Conservation (phyloP, 257 asterid genomes). For the Penstemon newberryi region DNA sequence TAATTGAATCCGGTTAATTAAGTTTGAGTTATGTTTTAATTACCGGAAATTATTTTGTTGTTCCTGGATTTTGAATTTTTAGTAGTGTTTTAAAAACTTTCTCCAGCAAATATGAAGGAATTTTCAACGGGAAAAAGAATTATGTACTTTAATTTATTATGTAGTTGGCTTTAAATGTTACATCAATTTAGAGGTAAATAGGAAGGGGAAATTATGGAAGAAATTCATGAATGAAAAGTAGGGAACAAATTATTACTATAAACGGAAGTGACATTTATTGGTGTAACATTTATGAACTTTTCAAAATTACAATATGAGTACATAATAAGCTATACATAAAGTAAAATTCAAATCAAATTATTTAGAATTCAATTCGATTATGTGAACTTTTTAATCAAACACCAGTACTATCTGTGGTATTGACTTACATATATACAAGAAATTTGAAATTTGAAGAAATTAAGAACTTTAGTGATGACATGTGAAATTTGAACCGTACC, state of each 20-base stretch:
- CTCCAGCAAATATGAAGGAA: too few relatives aligned
- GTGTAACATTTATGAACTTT: not conserved
- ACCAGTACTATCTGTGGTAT: not conserved
- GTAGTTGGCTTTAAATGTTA: constrained; percentile 15
- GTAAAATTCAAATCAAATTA: not conserved
- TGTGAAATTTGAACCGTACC: not conserved
- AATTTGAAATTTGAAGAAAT: not conserved
- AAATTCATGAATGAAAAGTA: constrained; percentile 13
- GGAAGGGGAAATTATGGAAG: not conserved
- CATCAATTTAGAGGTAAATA: not conserved
- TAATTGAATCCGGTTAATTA: constrained; percentile 21
- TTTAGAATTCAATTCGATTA: not conserved
- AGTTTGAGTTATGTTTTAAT: constrained; percentile 18
- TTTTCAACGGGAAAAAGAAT: too few relatives aligned
- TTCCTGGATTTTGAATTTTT: constrained; percentile 19
- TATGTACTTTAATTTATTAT: not conserved
- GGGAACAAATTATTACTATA: not conserved
- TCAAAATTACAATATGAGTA: not conserved
- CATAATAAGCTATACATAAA: not conserved
- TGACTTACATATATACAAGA: too few relatives aligned
- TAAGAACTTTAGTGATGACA: not conserved
- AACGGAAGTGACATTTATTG: constrained; percentile 8
- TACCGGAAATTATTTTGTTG: constrained; percentile 35
- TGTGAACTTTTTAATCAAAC: not conserved
- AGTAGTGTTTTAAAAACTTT: not conserved